phyloP scores from a whole-genome alignment of 331 rosid species.

The Stylosanthes scabra region DNA sequence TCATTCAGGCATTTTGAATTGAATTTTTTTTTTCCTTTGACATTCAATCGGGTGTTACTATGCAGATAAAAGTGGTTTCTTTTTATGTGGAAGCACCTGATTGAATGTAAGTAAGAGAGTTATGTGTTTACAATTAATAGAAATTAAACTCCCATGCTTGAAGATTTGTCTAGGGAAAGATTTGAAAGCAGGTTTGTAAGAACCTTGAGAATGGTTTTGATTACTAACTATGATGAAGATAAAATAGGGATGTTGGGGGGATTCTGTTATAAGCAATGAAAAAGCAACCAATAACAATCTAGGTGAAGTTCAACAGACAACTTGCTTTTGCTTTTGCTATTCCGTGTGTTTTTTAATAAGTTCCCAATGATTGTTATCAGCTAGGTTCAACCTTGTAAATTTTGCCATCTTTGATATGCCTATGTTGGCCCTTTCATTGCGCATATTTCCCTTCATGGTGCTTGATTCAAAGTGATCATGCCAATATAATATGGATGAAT shows the following conservation, averaged over 20 bases:
- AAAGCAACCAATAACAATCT: slow-evolving; percentile 7
- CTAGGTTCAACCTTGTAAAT: slow-evolving; percentile 6
- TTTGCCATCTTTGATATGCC: slow-evolving; percentile 8
- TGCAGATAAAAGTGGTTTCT: too few relatives aligned
- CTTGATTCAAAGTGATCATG: neutral
- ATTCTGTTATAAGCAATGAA: slow-evolving; percentile 11
- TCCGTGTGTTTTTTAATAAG: slow-evolving; percentile 9
- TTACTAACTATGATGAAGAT: neutral
- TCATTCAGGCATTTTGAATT: neutral
- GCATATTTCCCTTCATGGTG: neutral
- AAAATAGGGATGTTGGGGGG: slow-evolving; percentile 8
- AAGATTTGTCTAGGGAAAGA: neutral
- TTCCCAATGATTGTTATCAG: slow-evolving; percentile 5
- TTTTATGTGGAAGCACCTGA: too few relatives aligned
- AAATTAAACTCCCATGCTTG: too few relatives aligned
- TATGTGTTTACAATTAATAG: too few relatives aligned
- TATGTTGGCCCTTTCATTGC: slow-evolving; percentile 28
- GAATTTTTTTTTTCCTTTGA: neutral
- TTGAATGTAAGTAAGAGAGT: too few relatives aligned
- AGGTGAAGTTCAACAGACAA: neutral
- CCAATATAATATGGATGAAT: neutral
- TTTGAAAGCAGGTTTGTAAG: neutral
- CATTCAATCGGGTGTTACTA: too few relatives aligned
- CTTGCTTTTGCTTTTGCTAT: slow-evolving; percentile 1
- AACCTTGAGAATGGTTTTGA: slow-evolving; percentile 3